phyloP scores from a whole-genome alignment of 768 basidiomycete genomes.

The Trametes cubensis region DNA sequence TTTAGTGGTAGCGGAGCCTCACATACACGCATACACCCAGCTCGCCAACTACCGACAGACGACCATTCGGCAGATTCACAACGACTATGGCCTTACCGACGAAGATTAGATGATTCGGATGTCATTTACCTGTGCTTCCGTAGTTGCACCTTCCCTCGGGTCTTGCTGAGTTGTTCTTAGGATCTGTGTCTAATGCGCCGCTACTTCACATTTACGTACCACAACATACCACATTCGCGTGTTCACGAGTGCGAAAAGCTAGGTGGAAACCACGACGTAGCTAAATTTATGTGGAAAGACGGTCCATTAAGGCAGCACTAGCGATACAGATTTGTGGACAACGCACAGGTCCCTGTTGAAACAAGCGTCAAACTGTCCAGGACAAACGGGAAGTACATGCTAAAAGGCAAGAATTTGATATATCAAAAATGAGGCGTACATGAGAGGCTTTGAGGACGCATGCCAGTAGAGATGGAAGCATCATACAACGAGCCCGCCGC shows the following conservation, averaged over 20 bases:
- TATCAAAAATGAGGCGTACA: background rate
- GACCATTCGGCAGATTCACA: conserved; percentile 74
- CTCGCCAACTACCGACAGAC: conserved; percentile 70
- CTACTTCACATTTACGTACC: too few relatives aligned
- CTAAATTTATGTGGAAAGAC: background rate
- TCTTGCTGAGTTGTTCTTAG: too few relatives aligned
- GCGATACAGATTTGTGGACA: background rate
- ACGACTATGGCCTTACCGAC: conserved; percentile 64
- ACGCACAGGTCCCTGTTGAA: conserved; percentile 2
- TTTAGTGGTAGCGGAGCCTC: background rate
- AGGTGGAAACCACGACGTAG: background rate
- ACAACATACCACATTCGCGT: too few relatives aligned
- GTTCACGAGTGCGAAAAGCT: background rate
- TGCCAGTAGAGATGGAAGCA: too few relatives aligned
- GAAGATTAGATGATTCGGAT: conserved; percentile 49
- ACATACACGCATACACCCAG: conserved; percentile 41
- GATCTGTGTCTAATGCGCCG: too few relatives aligned
- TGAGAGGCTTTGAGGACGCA: background rate
- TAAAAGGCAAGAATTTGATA: background rate
- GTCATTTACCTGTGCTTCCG: too few relatives aligned
- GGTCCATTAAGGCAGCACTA: conserved; percentile 4
- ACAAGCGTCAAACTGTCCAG: conserved; percentile 1
- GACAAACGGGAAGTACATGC: background rate
- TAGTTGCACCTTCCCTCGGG: background rate
- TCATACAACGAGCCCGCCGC: conserved; percentile 51